Percentiles rank a stretch among this genome's conserved stretches.
Evolutionary conservation across 768 basidiomycete species (phyloP).

Genomic region (Phylloporus sp.): DNA sequence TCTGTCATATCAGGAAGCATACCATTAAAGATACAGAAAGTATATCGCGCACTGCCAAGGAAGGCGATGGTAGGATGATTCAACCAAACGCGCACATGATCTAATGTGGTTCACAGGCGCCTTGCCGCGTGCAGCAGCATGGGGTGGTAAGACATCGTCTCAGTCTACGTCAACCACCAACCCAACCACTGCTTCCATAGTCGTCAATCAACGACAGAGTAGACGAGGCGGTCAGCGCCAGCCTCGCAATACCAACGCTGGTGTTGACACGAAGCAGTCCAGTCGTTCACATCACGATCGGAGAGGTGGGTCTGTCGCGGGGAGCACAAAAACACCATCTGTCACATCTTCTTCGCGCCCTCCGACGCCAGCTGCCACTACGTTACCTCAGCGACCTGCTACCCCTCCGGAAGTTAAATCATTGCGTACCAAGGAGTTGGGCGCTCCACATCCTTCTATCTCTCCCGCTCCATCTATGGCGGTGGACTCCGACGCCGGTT

Average conservation of each 20-base stretch:
- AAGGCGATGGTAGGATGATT: conserved; percentile 48
- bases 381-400: conserved; percentile 40
- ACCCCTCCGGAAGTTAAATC: conserved; percentile 42
- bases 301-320: conserved; percentile 34
- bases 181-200: conserved; percentile 13
- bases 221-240: conserved; percentile 50
- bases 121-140: conserved; percentile 66
- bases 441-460: conserved; percentile 35
- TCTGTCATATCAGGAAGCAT: conserved; percentile 61
- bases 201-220: conserved; percentile 34
- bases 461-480: conserved; percentile 47
- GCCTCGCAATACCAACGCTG: conserved; percentile 37
- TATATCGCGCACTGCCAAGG: conserved; percentile 53
- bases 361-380: conserved; percentile 43
- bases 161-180: conserved; percentile 14
- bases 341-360: conserved; percentile 55
- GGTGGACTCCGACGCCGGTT: conserved; percentile 48
- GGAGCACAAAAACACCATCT: conserved; percentile 41
- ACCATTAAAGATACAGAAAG: conserved; percentile 88
- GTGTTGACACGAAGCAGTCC: conserved; percentile 34
- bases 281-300: conserved; percentile 41
- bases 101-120: conserved; percentile 31
- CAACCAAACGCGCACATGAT: background rate
- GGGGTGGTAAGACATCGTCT: conserved; percentile 47
- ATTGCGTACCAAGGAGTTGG: conserved; percentile 39